Base-by-base conservation (phyloP, 257 asterid genomes). In the Solanum ahanhuiri region DNA sequence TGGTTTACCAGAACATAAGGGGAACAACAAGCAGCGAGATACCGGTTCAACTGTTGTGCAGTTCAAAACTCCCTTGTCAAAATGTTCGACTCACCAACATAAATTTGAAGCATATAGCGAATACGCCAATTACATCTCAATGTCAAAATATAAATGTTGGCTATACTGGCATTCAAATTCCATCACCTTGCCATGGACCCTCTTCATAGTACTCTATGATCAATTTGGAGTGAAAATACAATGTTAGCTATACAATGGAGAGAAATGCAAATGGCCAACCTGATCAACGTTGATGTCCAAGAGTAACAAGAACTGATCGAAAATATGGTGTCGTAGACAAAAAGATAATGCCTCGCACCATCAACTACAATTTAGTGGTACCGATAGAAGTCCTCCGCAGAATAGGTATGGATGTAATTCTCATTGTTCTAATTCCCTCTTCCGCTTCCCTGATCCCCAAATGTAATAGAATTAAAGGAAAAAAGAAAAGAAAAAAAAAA, bases 1-100 rank as follows among this genome's bases (percentile, higher is more conserved):
- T 94, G 6, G 9, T 91, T 15, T 93, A 88, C 85, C 89, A 90
- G 81, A 91, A 94, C 91, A 91, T 94, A 79, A 88, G 90, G 39
- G 98, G 98, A 82, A 93, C 93, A 1, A 86, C 96, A 58, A 43
- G 18, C 3, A 73, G 95, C 0, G 91, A 88, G 2, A 88, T 87
- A 11, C 92, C 93, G 1, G 88, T 94, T 6, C 86, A 73, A 54
- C 64, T 94, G 9, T 64, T 30, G 73, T 94, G 96, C 91, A 93
- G 96, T 88, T 23, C 92, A 58, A 6, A 17, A 9, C 91, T 87
- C 28, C 95, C 96, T 25, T 92, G 98, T 84, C 66, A 86, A 77
- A 93, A 93, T 86, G 87, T 94, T 10, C 89, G 66, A 3, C 67
- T 93, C n/a, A 45, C 88, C 69, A 86, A 91, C 87, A 87, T 93